Percentiles rank a stretch among this genome's conserved stretches.
These are phyloP conservation scores for Biscogniauxia mediterranea DNA, from an alignment of 2,329 filamentous ascomycete species.

Conservation along the genomic window DNA sequence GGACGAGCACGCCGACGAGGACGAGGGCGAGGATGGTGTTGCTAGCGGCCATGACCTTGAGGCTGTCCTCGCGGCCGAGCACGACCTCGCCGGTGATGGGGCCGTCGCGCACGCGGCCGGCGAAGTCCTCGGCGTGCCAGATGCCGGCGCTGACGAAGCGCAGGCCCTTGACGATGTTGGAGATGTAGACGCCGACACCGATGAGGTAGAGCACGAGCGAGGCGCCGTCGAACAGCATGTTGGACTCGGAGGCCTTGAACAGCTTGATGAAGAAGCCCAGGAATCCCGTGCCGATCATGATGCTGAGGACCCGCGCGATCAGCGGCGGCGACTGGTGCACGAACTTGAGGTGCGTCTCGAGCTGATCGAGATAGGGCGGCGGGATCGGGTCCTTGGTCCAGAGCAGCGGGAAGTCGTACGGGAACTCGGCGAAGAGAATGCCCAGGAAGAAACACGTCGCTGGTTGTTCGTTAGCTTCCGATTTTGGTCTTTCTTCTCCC, in stretches of 20 bases:
- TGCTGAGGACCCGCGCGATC: slow-evolving; percentile 90
- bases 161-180: slow-evolving; percentile 95
- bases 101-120: slow-evolving; percentile 5
- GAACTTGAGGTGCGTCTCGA: slow-evolving; percentile 88
- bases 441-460: slow-evolving; percentile 97
- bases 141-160: slow-evolving; percentile 74
- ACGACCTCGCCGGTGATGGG: slow-evolving; percentile 57
- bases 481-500: neutral
- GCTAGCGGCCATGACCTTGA: slow-evolving; percentile 88
- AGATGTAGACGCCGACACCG: slow-evolving; percentile 87
- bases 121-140: slow-evolving; percentile 45
- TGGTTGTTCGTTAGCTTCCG: slow-evolving; percentile 32
- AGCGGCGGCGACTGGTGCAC: slow-evolving; percentile 88
- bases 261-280: slow-evolving; percentile 91
- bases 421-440: slow-evolving; percentile 93
- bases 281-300: slow-evolving; percentile 84
- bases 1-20: slow-evolving; percentile 82
- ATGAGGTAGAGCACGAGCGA: slow-evolving; percentile 81
- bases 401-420: slow-evolving; percentile 90
- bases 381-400: slow-evolving; percentile 69
- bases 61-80: slow-evolving; percentile 80
- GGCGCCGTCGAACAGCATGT: slow-evolving; percentile 90
- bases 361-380: slow-evolving; percentile 72
- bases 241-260: slow-evolving; percentile 88
- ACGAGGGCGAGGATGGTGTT: slow-evolving; percentile 96